These are phyloP conservation scores for Mucuna pruriens DNA, from an alignment of 306 rosid genomes.

Conservation along the genomic window DNA sequence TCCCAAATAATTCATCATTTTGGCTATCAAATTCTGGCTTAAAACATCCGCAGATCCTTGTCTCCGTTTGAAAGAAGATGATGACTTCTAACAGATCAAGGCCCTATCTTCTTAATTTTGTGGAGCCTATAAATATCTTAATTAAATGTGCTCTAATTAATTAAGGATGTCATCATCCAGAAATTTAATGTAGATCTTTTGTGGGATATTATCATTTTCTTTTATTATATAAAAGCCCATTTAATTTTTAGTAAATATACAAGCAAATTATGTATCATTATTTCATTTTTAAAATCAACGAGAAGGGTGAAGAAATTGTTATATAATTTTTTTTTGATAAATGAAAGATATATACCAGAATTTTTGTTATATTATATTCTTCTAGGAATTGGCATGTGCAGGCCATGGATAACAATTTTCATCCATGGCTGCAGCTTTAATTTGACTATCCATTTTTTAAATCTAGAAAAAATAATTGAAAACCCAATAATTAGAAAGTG, in stretches of 20 bases:
- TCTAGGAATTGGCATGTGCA: slow-evolving; percentile 24
- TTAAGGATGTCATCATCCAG: slow-evolving; percentile 22
- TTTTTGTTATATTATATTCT: neutral
- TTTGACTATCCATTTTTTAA: slow-evolving; percentile 28
- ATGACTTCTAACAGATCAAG: slow-evolving; percentile 22
- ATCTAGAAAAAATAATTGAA: neutral
- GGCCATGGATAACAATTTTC: slow-evolving; percentile 21
- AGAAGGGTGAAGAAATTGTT: slow-evolving; percentile 17
- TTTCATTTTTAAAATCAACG: slow-evolving; percentile 23
- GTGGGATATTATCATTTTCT: slow-evolving; percentile 21
- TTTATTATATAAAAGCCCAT: neutral
- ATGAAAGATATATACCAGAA: neutral
- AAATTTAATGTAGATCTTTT: slow-evolving; percentile 2
- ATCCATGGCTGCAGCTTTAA: slow-evolving; percentile 27
- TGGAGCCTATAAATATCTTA: slow-evolving; percentile 18
- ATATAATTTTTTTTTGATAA: no score
- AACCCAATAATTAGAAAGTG: slow-evolving; percentile 24
- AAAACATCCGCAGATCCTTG: slow-evolving; percentile 33
- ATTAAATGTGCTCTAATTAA: slow-evolving; percentile 10
- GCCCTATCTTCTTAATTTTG: slow-evolving; percentile 28
- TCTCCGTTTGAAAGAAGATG: slow-evolving; percentile 5
- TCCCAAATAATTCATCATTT: slow-evolving; percentile 62
- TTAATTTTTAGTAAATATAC: slow-evolving; percentile 23
- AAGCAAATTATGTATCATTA: neutral
- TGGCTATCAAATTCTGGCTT: slow-evolving; percentile 5